Evolutionary conservation across 768 basidiomycete species (phyloP), one percentile per base, ranked within the genome.

Genomic region (Mycena polygramma): DNA sequence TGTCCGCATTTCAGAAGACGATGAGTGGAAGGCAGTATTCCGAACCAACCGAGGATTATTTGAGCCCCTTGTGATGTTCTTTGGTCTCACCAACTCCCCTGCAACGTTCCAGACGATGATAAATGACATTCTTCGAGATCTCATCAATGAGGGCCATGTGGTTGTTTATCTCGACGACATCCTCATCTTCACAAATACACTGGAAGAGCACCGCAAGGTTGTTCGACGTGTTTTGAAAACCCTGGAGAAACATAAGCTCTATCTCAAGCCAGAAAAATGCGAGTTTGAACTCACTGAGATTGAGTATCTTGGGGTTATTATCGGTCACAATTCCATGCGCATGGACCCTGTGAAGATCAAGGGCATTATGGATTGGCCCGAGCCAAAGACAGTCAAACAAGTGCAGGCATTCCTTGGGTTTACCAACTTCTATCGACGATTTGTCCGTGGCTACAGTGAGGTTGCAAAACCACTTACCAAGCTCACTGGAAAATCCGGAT

Each of bases 131-230:
- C 70, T 82, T 9, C 39, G 71, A 0, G 75, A 78, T 15, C 70
- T 79, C 7, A 72, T 83, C 36, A 51, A 51, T 3, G 70, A 76
- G 43, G 69, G 69, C 6, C 69, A 70, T 5, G 76, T 82, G 4
- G 45, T 82, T 0, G 73, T 83, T 8, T 82, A 83, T 55, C 51
- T 81, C 4, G 77, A 81, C 43, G 74, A 81, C 57, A 79, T 57
- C 35, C 72, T 85, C 58, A 79, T 83, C 52, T 83, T 75, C 43
- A 75, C 76, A 0, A 49, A 74, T 19, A 77, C 73, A 7, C 35
- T 73, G 13, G 68, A 69, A 14, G 69, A 79, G 54, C 76, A 77
- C 70, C 15, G 69, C 78, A 54, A 75, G 76, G 48, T 72, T 2
- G 60, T 65, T 19, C 62, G 63, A 35, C 19, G 64, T n/a, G 77